These are phyloP conservation scores for Lipomyces mesembrius DNA, from an alignment of 805 yeast species.

Conservation along the genomic window DNA sequence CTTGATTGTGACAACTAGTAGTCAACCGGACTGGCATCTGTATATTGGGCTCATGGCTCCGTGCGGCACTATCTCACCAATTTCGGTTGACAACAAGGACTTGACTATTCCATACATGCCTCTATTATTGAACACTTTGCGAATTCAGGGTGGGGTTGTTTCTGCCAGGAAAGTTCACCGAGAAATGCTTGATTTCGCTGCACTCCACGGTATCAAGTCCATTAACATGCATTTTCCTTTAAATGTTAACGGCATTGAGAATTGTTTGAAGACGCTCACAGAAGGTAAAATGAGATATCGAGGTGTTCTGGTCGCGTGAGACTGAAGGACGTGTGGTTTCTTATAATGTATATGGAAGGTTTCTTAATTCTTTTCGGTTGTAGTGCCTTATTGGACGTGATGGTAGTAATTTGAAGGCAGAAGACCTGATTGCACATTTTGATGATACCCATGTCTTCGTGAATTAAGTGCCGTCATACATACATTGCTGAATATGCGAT, in stretches of 20 bases:
- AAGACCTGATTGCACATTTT: too few relatives aligned
- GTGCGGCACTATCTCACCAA: not conserved
- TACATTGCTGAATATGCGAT: too few relatives aligned
- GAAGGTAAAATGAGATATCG: constrained; percentile 13
- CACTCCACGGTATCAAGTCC: constrained; percentile 9
- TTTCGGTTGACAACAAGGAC: not conserved
- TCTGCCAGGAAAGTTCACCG: not conserved
- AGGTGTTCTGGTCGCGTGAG: constrained; percentile 8
- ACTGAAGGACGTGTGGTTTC: not conserved
- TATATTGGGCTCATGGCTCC: not conserved
- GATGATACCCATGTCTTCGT: too few relatives aligned
- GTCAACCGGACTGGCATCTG: not conserved
- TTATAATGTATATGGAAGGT: too few relatives aligned
- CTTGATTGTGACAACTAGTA: constrained; percentile 2
- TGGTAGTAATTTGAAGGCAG: too few relatives aligned
- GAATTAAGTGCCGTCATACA: too few relatives aligned
- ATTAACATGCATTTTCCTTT: not conserved
- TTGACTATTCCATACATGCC: constrained; percentile 3
- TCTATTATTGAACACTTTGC: not conserved
- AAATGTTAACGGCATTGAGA: not conserved
- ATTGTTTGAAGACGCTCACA: not conserved
- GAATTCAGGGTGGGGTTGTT: constrained; percentile 6
- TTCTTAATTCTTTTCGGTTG: too few relatives aligned
- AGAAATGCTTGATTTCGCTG: constrained; percentile 14
- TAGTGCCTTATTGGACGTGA: too few relatives aligned